Conservation (phyloP, 2,329 filamentous ascomycete genomes). For the Ophiostoma australiae region DNA sequence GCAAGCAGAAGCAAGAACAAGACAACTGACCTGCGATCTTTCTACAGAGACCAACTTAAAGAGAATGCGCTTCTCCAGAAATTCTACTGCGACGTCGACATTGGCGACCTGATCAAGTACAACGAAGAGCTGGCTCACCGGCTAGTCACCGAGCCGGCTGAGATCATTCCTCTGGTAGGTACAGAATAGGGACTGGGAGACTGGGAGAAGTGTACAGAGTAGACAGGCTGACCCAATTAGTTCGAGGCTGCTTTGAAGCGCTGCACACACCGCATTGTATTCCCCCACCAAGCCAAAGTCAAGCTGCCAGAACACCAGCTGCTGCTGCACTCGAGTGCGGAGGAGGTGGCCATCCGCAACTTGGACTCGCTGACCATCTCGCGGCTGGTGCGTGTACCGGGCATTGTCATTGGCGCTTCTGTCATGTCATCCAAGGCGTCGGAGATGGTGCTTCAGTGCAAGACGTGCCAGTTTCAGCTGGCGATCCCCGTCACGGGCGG, state of each 20-base stretch:
- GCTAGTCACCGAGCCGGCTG: slow-evolving; percentile 81
- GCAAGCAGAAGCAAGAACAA: slow-evolving; percentile 28
- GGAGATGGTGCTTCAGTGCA: slow-evolving; percentile 77
- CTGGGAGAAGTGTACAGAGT: neutral
- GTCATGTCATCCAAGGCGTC: slow-evolving; percentile 96
- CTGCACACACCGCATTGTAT: slow-evolving; percentile 91
- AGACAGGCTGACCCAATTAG: slow-evolving; percentile 41
- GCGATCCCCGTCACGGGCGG: slow-evolving; percentile 72
- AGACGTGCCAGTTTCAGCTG: slow-evolving; percentile 71
- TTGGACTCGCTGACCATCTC: slow-evolving; percentile 90
- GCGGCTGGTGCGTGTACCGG: slow-evolving; percentile 90
- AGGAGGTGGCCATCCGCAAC: slow-evolving; percentile 88
- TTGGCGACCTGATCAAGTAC: slow-evolving; percentile 91
- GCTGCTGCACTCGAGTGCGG: slow-evolving; percentile 85
- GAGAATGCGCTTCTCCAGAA: slow-evolving; percentile 93
- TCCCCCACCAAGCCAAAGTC: slow-evolving; percentile 63
- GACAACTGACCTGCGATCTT: slow-evolving; percentile 26
- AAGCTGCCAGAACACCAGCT: slow-evolving; percentile 86
- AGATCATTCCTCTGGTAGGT: slow-evolving; percentile 83
- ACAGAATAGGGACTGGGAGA: neutral
- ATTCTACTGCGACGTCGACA: slow-evolving; percentile 93
- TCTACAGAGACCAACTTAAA: slow-evolving; percentile 76
- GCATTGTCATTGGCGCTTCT: slow-evolving; percentile 95
- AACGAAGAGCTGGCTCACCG: slow-evolving; percentile 92
- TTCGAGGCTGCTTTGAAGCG: slow-evolving; percentile 86